phyloP scores from a whole-genome alignment of 208 protist genomes.

The Acanthamoeba rhysodes region DNA sequence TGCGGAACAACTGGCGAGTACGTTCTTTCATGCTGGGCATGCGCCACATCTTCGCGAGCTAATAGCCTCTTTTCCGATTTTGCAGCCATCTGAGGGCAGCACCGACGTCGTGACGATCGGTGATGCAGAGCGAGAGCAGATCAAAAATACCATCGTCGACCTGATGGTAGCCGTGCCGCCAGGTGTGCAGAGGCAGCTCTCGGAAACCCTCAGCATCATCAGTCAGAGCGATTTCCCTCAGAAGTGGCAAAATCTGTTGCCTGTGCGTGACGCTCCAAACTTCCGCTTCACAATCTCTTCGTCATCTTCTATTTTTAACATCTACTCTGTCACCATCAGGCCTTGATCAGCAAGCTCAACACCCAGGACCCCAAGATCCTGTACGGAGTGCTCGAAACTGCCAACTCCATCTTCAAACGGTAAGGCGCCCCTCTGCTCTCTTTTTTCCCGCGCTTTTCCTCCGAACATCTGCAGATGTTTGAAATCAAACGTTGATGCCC shows the following conservation, averaged over 20 bases:
- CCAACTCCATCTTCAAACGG: slow-evolving; percentile 94
- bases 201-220: slow-evolving; percentile 94
- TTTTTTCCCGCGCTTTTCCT: no score
- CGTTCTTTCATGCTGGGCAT: neutral
- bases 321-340: neutral
- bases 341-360: slow-evolving; percentile 88
- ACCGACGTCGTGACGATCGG: slow-evolving; percentile 67
- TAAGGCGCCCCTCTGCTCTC: slow-evolving; percentile 88
- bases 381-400: slow-evolving; percentile 91
- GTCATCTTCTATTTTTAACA: slow-evolving; percentile 6
- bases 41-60: no score
- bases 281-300: no score
- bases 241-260: slow-evolving; percentile 93
- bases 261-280: neutral
- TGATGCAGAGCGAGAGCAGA: neutral
- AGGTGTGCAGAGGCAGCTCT: slow-evolving; percentile 93
- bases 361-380: slow-evolving; percentile 83
- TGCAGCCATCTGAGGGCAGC: neutral
- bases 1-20: slow-evolving; percentile 84
- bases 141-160: slow-evolving; percentile 82
- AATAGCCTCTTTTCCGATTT: neutral
- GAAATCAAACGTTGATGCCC: neutral
- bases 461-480: neutral
- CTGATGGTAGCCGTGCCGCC: slow-evolving; percentile 88
- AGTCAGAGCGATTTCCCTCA: slow-evolving; percentile 94